Percentiles rank a stretch among this genome's conserved stretches.
These are phyloP conservation scores for Myriosclerotinia duriaeana DNA, from an alignment of 2,329 filamentous ascomycete genomes.

Conservation along the genomic window DNA sequence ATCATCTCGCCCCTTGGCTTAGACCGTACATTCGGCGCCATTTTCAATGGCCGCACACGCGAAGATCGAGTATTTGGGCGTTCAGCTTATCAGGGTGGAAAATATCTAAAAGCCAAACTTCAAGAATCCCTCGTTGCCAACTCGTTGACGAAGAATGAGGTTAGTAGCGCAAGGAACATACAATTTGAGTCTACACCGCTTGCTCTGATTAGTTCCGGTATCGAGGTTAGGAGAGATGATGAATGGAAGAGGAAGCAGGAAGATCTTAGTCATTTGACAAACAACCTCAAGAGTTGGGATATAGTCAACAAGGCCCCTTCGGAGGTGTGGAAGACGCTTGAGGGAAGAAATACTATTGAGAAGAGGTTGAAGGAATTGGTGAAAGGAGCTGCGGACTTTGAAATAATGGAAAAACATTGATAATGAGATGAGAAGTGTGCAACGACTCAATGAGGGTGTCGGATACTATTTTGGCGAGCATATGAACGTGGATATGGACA, in stretches of 20 bases:
- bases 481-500: not conserved
- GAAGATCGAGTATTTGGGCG: conserved; percentile 84
- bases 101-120: conserved; percentile 83
- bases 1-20: conserved; percentile 84
- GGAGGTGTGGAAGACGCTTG: conserved; percentile 75
- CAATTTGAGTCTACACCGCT: conserved; percentile 74
- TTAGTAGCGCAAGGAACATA: conserved; percentile 74
- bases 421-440: not conserved
- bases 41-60: conserved; percentile 77
- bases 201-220: conserved; percentile 78
- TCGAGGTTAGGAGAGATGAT: conserved; percentile 62
- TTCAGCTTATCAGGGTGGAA: conserved; percentile 74
- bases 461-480: not conserved
- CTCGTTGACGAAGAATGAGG: conserved; percentile 80
- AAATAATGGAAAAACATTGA: conserved; percentile 2
- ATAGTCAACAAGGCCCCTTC: conserved; percentile 82
- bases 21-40: conserved; percentile 73
- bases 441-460: not conserved
- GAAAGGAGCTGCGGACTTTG: conserved; percentile 17
- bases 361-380: conserved; percentile 73
- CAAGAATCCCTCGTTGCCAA: conserved; percentile 89
- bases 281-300: conserved; percentile 80
- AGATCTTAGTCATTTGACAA: conserved; percentile 77
- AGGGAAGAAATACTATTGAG: conserved; percentile 75
- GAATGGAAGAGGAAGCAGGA: conserved; percentile 84